A percentile compares a stretch with the other conserved stretches of the same genome.
phyloP scores from a whole-genome alignment of 495 filamentous ascomycete genomes.

The Talaromyces thailandensis region DNA sequence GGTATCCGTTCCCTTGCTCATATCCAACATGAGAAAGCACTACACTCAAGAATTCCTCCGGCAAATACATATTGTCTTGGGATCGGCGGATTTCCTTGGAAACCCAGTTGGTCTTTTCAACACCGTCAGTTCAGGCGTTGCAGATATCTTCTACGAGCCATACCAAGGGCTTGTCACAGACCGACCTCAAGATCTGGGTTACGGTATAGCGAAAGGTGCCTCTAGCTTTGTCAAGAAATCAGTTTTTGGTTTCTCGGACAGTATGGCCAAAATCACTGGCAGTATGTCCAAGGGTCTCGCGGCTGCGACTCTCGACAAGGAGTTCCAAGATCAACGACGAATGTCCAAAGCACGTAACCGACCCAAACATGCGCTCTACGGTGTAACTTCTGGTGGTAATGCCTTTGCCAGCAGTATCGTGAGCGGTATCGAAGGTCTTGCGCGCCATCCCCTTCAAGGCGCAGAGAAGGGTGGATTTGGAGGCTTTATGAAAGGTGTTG shows the following conservation, averaged over 20 bases:
- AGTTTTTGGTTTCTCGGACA: conserved; percentile 92
- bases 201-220: conserved; percentile 92
- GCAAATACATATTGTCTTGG: conserved; percentile 92
- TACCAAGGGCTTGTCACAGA: conserved; percentile 89
- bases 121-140: conserved; percentile 92
- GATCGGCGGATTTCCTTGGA: conserved; percentile 96
- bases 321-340: conserved; percentile 91
- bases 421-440: conserved; percentile 85
- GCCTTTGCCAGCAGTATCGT: conserved; percentile 89
- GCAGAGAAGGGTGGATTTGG: conserved; percentile 90
- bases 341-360: conserved; percentile 90
- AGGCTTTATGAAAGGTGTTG: conserved; percentile 95
- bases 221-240: conserved; percentile 98
- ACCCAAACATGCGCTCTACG: conserved; percentile 93
- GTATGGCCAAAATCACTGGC: conserved; percentile 91
- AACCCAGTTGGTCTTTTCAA: conserved; percentile 98
- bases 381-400: conserved; percentile 90
- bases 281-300: conserved; percentile 94
- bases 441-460: conserved; percentile 86
- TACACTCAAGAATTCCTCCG: conserved; percentile 94
- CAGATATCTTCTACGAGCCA: conserved; percentile 97
- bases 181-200: conserved; percentile 82
- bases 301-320: conserved; percentile 92
- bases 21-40: conserved; percentile 79
- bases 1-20: conserved; percentile 74